phyloP scores from a whole-genome alignment of 1,284 basidiomycete species.

The Athelia psychrophila region DNA sequence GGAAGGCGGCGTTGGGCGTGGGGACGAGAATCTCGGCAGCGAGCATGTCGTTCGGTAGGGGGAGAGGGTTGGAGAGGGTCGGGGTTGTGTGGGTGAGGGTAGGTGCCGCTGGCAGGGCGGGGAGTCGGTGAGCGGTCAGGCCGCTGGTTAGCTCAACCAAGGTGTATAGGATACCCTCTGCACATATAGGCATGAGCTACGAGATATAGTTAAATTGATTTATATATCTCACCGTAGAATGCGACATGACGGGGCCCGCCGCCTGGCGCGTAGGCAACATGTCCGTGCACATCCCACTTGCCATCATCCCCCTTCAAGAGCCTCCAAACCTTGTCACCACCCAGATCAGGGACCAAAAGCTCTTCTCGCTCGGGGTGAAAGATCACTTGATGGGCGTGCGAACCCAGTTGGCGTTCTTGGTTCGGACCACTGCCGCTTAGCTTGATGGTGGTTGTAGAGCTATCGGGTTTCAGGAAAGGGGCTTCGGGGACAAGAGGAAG shows the following conservation, averaged over 20 bases:
- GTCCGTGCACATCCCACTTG: conserved; percentile 42
- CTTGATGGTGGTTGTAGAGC: conserved; percentile 29
- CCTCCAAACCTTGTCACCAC: conserved; percentile 61
- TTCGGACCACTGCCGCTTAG: conserved; percentile 57
- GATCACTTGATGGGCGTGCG: conserved; percentile 70
- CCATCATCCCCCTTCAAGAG: conserved; percentile 40
- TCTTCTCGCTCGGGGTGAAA: conserved; percentile 42
- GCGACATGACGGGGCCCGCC: conserved; percentile 69
- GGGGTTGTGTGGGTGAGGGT: conserved; percentile 38
- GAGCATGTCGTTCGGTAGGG: conserved; percentile 40
- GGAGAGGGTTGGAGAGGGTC: conserved; percentile 42
- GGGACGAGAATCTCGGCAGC: conserved; percentile 60
- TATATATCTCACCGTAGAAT: conserved; percentile 47
- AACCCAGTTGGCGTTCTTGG: conserved; percentile 52
- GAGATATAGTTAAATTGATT: conserved; percentile 4
- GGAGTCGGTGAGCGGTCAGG: conserved; percentile 49
- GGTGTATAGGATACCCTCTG: conserved; percentile 60
- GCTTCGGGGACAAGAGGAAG: conserved; percentile 55
- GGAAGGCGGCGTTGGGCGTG: conserved; percentile 37
- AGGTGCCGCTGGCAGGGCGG: conserved; percentile 34
- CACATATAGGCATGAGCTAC: too few species aligned
- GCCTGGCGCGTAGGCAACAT: conserved; percentile 47
- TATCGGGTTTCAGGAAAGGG: conserved; percentile 19
- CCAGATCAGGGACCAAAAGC: conserved; percentile 69
- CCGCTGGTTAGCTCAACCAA: conserved; percentile 61